Evolutionary conservation across 2,329 filamentous ascomycete genomes (phyloP), one percentile per base, ranked within the genome.

Genomic region (Westerdykella aurantiaca): DNA sequence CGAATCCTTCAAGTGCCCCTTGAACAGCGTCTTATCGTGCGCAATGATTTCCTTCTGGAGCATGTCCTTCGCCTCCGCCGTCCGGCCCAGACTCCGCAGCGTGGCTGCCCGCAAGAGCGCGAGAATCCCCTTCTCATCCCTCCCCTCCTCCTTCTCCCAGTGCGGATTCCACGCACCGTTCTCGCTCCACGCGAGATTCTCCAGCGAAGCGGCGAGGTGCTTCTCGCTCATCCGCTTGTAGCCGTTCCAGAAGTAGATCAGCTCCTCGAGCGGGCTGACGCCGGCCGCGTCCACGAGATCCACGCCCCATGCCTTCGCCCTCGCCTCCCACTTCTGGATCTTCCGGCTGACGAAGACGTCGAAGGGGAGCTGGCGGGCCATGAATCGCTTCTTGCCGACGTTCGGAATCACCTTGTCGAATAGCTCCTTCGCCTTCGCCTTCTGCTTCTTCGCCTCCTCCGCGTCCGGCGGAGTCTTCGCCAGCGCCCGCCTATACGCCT

Each of bases 171-270:
- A 29, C 25, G 25, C 56, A 22, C 69, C 66, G 22, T 51, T 53
- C 55, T 88, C 81, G 46, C 84, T 81, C 69, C 88, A 95, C 0
- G 73, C 71, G 10, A 95, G 69, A n/a, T 77, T 76, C 1, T 63
- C 68, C 31, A 88, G 63, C 0, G 82, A 86, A 34, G 73, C 69
- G 38, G 84, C 72, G 12, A 95, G 72, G 47, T 91, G 79, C 0
- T 70, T 69, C 1, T 69, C 56, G 2, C 78, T 73, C 87, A 95
- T 94, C 43, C 88, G 81, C 67, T 87, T 91, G 55, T 81, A 82
- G 0, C 90, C 91, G 59, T 88, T 90, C 90, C 90, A 97, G 56
- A 97, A 81, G 64, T 91, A 95, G 11, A 86, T 83, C 85, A 97
- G 95, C 71, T 97, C 93, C 57, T 89, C 80, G 0, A 88, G 73